phyloP scores from a whole-genome alignment of 23 red algal genomes.

The Cyanidium caldarium region DNA sequence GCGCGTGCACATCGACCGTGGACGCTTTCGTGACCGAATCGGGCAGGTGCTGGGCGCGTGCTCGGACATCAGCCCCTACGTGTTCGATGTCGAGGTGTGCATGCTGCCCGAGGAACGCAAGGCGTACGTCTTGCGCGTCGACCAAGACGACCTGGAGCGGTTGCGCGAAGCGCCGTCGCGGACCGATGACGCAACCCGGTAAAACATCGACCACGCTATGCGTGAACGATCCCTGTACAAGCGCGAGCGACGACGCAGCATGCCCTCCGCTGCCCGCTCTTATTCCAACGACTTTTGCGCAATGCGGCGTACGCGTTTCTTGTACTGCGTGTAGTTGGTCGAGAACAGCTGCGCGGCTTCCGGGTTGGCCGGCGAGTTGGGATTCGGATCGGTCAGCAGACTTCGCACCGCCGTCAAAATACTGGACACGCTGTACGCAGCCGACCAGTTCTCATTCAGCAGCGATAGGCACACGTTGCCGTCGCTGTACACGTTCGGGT shows the following conservation, averaged over 20 bases:
- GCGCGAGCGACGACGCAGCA: neutral
- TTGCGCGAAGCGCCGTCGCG: too few species aligned
- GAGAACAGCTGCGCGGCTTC: slow-evolving; percentile 93
- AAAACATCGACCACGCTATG: neutral
- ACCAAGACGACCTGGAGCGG: neutral
- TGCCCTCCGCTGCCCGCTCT: too few species aligned
- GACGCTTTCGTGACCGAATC: too few species aligned
- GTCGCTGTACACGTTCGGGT: slow-evolving; percentile 87
- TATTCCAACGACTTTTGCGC: slow-evolving; percentile 62
- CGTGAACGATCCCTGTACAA: neutral
- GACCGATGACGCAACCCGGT: neutral
- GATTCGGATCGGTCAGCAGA: slow-evolving; percentile 89
- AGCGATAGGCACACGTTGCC: slow-evolving; percentile 92
- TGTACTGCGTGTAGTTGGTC: slow-evolving; percentile 61
- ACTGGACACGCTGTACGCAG: slow-evolving; percentile 82
- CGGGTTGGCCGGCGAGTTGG: slow-evolving; percentile 71
- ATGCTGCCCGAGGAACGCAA: neutral
- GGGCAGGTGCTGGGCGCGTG: too few species aligned
- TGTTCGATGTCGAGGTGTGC: neutral
- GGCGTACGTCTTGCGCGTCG: neutral
- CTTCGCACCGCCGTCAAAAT: slow-evolving; percentile 90
- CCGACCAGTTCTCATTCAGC: slow-evolving; percentile 90
- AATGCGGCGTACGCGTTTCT: slow-evolving; percentile 77
- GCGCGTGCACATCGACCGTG: too few species aligned
- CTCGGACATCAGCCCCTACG: too few species aligned